Percentiles rank a stretch among this genome's conserved stretches.
Evolutionary conservation across 768 basidiomycete genomes (phyloP).

Genomic region (Xerocomellus intermedius): DNA sequence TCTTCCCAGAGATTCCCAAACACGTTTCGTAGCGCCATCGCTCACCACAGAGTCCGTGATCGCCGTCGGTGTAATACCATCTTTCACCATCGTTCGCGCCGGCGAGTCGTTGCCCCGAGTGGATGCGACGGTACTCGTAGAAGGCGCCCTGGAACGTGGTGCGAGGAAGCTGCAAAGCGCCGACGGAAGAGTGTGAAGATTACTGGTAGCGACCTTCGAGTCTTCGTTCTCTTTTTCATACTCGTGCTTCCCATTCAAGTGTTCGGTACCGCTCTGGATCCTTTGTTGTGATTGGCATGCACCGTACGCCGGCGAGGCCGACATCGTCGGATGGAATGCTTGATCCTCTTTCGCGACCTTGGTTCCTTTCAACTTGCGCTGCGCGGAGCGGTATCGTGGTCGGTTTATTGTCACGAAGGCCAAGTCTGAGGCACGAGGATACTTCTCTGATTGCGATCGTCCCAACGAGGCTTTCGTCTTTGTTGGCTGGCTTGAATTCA

Average conservation of each 20-base stretch:
- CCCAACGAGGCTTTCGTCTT: conserved; percentile 7
- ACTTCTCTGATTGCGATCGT: conserved; percentile 27
- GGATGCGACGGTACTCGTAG: conserved; percentile 24
- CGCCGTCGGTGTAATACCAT: background rate
- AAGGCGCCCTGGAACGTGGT: conserved; percentile 17
- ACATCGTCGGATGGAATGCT: background rate
- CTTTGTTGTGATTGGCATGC: background rate
- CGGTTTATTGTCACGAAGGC: conserved; percentile 22
- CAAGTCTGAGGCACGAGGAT: conserved; percentile 20
- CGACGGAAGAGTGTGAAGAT: conserved; percentile 4
- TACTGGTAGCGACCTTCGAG: background rate
- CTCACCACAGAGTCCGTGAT: background rate
- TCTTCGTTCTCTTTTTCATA: conserved; percentile 4
- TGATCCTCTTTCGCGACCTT: background rate
- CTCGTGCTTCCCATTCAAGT: background rate
- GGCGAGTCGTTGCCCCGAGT: conserved; percentile 2
- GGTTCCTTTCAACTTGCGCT: conserved; percentile 10
- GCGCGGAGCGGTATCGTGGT: conserved; percentile 20
- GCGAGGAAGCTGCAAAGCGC: conserved; percentile 10
- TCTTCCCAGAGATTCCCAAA: conserved; percentile 24
- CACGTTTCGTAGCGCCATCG: conserved; percentile 6
- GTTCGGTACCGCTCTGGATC: background rate
- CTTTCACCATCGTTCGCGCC: background rate
- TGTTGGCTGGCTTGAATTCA: background rate
- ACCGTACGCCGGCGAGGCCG: background rate